Evolutionary conservation across 192 early-diverging fungal species (phyloP), one percentile per base, ranked within the genome.

Genomic region (Entomortierella lignicola): DNA sequence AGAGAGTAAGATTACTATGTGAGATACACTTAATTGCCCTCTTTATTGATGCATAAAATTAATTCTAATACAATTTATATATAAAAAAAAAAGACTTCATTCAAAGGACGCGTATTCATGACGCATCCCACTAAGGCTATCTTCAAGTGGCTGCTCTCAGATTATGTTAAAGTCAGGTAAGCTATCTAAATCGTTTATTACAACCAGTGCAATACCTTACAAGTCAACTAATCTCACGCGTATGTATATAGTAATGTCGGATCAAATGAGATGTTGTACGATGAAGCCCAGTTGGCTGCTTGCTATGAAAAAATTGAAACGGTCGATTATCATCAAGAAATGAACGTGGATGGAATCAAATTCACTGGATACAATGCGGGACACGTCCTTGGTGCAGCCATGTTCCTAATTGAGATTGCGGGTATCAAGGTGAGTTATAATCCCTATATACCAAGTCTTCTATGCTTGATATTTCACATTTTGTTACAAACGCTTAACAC

Each of bases 41-140:
- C n/a, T n/a, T n/a, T n/a, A n/a, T n/a, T n/a, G n/a, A n/a, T n/a
- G n/a, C n/a, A n/a, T n/a, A n/a, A n/a, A n/a, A n/a, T n/a, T n/a
- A n/a, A n/a, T n/a, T n/a, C n/a, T n/a, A n/a, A n/a, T n/a, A n/a
- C n/a, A n/a, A n/a, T n/a, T 20, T 29, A 48, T 59, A 26, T n/a
- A 21, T 57, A 6, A 1, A 8, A 25, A 25, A 8, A 11, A 55
- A 71, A 94, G 91, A 99, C 98, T 25, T 90, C 92, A 17, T 99
- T 99, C 83, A 92, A 93, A 65, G 98, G 98, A 29, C 91, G 95
- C 41, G 93, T 97, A 5, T 99, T 97, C 81, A 99, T 99, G 98
- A 99, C 98, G 8, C 97, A 98, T 81, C 96, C 98, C 18, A 99
- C 98, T 48, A 96, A 96, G 83, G 97, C 97, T 41, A 97, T 99